Conservation (phyloP, 2,329 filamentous ascomycete species). For the Calonectria pseudoreteaudii region DNA sequence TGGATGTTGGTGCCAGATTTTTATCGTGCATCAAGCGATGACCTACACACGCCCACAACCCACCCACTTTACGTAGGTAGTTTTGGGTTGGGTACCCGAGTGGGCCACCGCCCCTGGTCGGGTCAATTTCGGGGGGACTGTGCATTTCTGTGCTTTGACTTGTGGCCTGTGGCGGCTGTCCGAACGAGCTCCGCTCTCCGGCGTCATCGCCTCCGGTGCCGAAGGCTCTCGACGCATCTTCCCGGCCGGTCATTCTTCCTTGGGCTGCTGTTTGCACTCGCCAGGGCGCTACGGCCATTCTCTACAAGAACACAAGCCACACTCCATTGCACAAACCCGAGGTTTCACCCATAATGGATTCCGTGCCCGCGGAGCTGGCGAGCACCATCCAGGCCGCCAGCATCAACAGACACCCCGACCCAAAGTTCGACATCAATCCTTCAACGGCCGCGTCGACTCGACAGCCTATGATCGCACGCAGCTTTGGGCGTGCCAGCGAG, state of each 20-base stretch:
- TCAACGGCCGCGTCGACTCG: constrained; percentile 77
- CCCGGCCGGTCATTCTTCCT: not conserved
- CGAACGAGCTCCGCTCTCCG: constrained; percentile 26
- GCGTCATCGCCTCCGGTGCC: constrained; percentile 31
- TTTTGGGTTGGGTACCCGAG: constrained; percentile 25
- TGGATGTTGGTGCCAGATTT: constrained; percentile 49
- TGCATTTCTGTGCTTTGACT: not conserved
- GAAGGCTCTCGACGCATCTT: constrained; percentile 2
- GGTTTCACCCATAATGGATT: constrained; percentile 56
- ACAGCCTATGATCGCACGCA: constrained; percentile 43
- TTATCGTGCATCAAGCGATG: constrained; percentile 44
- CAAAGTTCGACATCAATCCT: constrained; percentile 82
- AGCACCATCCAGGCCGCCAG: constrained; percentile 85
- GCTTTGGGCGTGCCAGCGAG: constrained; percentile 33
- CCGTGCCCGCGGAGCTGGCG: constrained; percentile 75
- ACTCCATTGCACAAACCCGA: not conserved
- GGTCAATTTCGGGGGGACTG: constrained; percentile 26
- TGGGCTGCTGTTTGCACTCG: not conserved
- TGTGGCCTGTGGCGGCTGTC: constrained; percentile 27
- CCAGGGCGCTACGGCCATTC: not conserved
- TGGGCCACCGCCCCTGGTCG: constrained; percentile 31
- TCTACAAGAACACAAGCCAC: not conserved
- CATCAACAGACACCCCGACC: constrained; percentile 79
- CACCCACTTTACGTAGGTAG: constrained; percentile 29
- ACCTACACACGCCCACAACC: constrained; percentile 37